Percentiles rank a stretch among this genome's conserved stretches.
phyloP scores from a whole-genome alignment of 1,139 yeast genomes.

The Zhuliangozyma blackwelliae region DNA sequence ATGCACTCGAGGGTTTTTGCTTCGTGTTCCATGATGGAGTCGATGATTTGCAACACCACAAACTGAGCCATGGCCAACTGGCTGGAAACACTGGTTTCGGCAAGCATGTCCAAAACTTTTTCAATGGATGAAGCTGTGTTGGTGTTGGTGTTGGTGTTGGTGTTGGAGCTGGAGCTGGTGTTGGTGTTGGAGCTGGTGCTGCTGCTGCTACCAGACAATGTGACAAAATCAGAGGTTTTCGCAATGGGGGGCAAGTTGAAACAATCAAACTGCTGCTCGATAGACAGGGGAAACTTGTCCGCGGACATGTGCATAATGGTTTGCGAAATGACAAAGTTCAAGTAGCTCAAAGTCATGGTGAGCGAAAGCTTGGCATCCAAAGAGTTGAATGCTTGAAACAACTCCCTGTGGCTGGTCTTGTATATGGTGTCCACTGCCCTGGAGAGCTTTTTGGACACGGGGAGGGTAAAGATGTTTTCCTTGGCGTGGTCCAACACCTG shows the following conservation, averaged over 20 bases:
- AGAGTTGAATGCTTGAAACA: slow-evolving; percentile 19
- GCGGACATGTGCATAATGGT: slow-evolving; percentile 12
- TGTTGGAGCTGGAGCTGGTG: too few species aligned
- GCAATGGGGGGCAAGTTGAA: slow-evolving; percentile 29
- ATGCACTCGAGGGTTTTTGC: slow-evolving; percentile 12
- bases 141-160: too few species aligned
- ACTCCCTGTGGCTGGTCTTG: slow-evolving; percentile 1
- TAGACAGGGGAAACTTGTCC: slow-evolving; percentile 14
- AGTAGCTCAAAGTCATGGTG: slow-evolving; percentile 10
- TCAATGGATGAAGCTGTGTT: slow-evolving; percentile 5
- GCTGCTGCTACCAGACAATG: slow-evolving; percentile 2
- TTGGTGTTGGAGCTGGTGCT: too few species aligned
- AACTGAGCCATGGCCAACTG: slow-evolving; percentile 6
- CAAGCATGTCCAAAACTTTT: slow-evolving; percentile 4
- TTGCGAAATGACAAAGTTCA: slow-evolving; percentile 17
- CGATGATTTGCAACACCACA: slow-evolving; percentile 6
- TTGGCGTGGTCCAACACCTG: slow-evolving; percentile 25
- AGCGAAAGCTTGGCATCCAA: slow-evolving; percentile 24
- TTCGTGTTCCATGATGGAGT: slow-evolving; percentile 15
- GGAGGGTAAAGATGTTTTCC: slow-evolving; percentile 2
- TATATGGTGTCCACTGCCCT: slow-evolving; percentile 4
- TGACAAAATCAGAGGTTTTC: slow-evolving; percentile 14
- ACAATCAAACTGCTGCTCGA: slow-evolving; percentile 12
- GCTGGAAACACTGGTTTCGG: slow-evolving; percentile 5
- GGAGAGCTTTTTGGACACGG: slow-evolving; percentile 3